phyloP scores from a whole-genome alignment of 148 eudicot genomes.

The Vaccinium vitisidaea region DNA sequence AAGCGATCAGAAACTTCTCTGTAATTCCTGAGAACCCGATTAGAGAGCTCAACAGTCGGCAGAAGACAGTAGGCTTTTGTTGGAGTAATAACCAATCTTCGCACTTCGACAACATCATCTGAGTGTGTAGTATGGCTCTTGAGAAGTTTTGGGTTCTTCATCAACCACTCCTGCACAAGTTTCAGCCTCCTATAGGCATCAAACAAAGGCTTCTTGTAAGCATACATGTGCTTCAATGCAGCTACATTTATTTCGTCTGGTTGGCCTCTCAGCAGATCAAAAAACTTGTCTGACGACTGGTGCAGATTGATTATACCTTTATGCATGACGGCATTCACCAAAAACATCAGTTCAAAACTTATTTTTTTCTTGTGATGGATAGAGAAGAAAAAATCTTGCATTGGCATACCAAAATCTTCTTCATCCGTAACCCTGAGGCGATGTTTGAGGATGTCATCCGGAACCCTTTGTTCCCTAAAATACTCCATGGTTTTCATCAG shows the following conservation, averaged over 20 bases:
- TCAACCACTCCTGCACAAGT: constrained; percentile 58
- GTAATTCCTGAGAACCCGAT: constrained; percentile 73
- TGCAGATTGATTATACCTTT: constrained; percentile 76
- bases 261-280: constrained; percentile 47
- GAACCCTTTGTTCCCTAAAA: constrained; percentile 50
- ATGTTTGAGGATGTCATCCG: constrained; percentile 11
- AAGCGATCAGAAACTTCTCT: constrained; percentile 64
- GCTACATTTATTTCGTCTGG: constrained; percentile 52
- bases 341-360: constrained; percentile 50
- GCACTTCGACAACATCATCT: constrained; percentile 61
- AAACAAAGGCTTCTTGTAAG: constrained; percentile 55
- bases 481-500: constrained; percentile 49
- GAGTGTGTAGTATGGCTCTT: constrained; percentile 35
- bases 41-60: constrained; percentile 77
- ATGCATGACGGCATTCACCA: constrained; percentile 79
- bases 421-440: constrained; percentile 48
- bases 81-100: constrained; percentile 84
- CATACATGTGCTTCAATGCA: constrained; percentile 69
- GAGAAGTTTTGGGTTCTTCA: constrained; percentile 56
- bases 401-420: constrained; percentile 49
- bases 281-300: constrained; percentile 50
- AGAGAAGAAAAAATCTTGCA: constrained; percentile 61
- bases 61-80: constrained; percentile 81
- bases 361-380: constrained; percentile 49
- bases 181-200: constrained; percentile 52